A percentile compares a stretch with the other conserved stretches of the same genome.
Evolutionary conservation across 768 basidiomycete species (phyloP).

Genomic region (Mycena kentingensis): DNA sequence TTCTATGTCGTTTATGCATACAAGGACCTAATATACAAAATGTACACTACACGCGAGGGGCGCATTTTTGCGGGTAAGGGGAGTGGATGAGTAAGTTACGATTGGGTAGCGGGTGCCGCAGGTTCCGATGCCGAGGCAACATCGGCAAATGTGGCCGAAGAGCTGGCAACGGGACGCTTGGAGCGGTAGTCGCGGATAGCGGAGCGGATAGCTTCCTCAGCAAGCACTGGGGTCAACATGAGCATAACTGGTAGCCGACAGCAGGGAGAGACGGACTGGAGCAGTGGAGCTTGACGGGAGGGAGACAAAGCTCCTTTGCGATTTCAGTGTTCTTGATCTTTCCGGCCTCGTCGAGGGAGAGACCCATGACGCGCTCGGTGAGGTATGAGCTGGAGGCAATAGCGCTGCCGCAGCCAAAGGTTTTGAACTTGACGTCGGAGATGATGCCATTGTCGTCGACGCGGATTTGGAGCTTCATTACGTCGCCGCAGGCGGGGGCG

Average conservation of each 20-base stretch:
- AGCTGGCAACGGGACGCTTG: conserved; percentile 64
- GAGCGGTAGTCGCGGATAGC: conserved; percentile 95
- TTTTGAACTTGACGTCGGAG: conserved; percentile 99
- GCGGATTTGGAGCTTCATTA: conserved; percentile 99
- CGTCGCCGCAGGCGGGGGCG: conserved; percentile 95
- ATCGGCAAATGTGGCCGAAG: conserved; percentile 68
- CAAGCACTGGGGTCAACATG: conserved; percentile 66
- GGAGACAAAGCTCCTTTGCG: conserved; percentile 92
- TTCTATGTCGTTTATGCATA: conserved; percentile 18
- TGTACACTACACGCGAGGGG: conserved; percentile 1
- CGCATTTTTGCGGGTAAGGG: conserved; percentile 7
- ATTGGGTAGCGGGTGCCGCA: conserved; percentile 12
- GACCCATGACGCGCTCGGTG: conserved; percentile 97
- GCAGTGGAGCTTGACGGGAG: conserved; percentile 95
- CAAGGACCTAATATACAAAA: conserved; percentile 24
- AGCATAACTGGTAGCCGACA: conserved; percentile 1
- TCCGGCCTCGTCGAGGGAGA: conserved; percentile 91
- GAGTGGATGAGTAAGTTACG: conserved; percentile 32
- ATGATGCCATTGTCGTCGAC: conserved; percentile 95
- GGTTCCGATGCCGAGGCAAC: conserved; percentile 38
- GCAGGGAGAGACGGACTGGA: conserved; percentile 66
- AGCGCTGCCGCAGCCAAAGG: conserved; percentile 97
- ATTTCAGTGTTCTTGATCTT: conserved; percentile 99
- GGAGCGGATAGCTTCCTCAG: conserved; percentile 98
- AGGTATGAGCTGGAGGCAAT: conserved; percentile 98